These are phyloP conservation scores for Malassezia psittaci DNA, from an alignment of 1,284 basidiomycete genomes.

Conservation along the genomic window DNA sequence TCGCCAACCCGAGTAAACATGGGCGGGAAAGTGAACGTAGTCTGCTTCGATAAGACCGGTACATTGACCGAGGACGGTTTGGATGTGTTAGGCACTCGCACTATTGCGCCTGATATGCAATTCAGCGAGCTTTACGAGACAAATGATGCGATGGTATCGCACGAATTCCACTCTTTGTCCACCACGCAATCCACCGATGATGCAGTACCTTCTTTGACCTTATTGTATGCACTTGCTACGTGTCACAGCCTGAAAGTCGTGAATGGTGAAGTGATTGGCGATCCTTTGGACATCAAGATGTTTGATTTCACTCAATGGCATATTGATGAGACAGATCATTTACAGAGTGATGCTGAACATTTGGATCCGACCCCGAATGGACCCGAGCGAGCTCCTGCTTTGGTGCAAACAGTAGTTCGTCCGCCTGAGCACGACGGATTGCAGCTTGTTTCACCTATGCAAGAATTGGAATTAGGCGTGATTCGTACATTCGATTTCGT, in stretches of 20 bases:
- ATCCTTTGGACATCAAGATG: slow-evolving; percentile 78
- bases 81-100: slow-evolving; percentile 64
- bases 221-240: slow-evolving; percentile 85
- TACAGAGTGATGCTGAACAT: slow-evolving; percentile 29
- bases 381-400: slow-evolving; percentile 64
- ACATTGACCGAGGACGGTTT: slow-evolving; percentile 96
- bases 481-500: slow-evolving; percentile 96
- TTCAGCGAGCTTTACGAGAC: slow-evolving; percentile 87
- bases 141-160: slow-evolving; percentile 61
- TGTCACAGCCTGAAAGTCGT: slow-evolving; percentile 93
- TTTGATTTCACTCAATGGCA: slow-evolving; percentile 95
- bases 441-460: slow-evolving; percentile 57
- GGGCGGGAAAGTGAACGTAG: slow-evolving; percentile 91
- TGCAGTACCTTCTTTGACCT: slow-evolving; percentile 53
- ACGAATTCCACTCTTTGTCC: too few species aligned
- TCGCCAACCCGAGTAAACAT: slow-evolving; percentile 93
- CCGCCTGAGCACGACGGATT: slow-evolving; percentile 85
- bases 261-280: slow-evolving; percentile 77
- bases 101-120: slow-evolving; percentile 51
- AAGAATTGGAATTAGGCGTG: slow-evolving; percentile 68
- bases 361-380: slow-evolving; percentile 39
- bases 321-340: slow-evolving; percentile 65
- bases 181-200: slow-evolving; percentile 49
- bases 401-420: slow-evolving; percentile 92
- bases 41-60: slow-evolving; percentile 98